Base-by-base conservation (phyloP, 768 basidiomycete species). In the Tricholoma terreum region DNA sequence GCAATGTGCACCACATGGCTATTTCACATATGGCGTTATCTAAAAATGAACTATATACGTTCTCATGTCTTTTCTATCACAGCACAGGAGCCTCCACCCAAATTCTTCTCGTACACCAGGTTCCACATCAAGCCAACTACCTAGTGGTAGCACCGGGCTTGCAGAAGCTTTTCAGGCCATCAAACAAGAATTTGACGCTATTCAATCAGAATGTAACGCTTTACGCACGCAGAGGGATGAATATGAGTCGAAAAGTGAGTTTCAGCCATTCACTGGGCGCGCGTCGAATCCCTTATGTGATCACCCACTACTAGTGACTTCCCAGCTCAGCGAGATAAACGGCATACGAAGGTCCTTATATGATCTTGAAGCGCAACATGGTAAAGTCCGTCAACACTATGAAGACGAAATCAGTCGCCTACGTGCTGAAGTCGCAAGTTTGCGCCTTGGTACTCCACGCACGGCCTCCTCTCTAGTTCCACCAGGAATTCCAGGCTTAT, bases 341-440 rank as follows among this genome's bases (percentile, higher is more conserved):
- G 85, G 88, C 67, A 94, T 99, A 65, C 84, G 94, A 34, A 88
- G 93, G 66, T 85, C 90, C 2, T 79, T 98, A 10, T 95, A 94
- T 67, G 94, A 98, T 62, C 86, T 99, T 55, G 96, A 99, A 69
- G 76, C 85, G 0, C 88, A 90, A 59, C 94, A 98, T 63, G 81
- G 80, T 60, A 92, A 94, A 77, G 85, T 93, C 52, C 82, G 93
- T 33, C 84, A 88, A 59, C 85, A 88, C 66, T 96, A 92, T 65
- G 94, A 97, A 66, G 87, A 90, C 2, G 94, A 97, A 62, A 76
- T 96, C 56, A 74, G 76, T 5, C 80, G 87, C 31, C 80, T 93
- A 11, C 81, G 92, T 22, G 74, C 81, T 3, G 90, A 93, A 67
- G 75, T 90, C 33, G 80, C 87, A 56, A 73, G 27, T 12, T 34